phyloP scores from a whole-genome alignment of 371 early-diverging fungal species.

The Umbelopsis sp. region DNA sequence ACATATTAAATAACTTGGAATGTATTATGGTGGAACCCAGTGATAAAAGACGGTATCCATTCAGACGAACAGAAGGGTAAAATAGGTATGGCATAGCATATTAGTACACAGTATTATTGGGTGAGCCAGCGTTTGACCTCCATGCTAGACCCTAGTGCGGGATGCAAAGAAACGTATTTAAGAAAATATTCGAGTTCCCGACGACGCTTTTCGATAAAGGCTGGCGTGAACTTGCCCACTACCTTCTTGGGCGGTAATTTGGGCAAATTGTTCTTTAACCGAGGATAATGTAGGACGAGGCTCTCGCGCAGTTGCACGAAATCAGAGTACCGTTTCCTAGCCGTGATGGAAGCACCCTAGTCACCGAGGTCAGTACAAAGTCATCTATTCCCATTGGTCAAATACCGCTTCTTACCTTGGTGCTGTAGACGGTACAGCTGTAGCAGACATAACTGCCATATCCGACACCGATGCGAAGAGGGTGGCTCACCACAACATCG shows the following conservation, averaged over 20 bases:
- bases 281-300: constrained; percentile 44
- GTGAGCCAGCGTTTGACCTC: constrained; percentile 52
- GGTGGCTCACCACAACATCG: constrained; percentile 55
- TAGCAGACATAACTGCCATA: constrained; percentile 60
- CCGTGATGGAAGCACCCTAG: constrained; percentile 49
- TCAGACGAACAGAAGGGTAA: too few relatives aligned
- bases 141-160: constrained; percentile 48
- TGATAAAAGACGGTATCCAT: too few relatives aligned
- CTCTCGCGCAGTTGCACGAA: constrained; percentile 54
- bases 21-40: too few relatives aligned
- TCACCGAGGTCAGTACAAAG: not conserved
- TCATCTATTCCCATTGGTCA: not conserved
- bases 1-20: too few relatives aligned
- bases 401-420: constrained; percentile 37
- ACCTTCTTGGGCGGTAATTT: constrained; percentile 60
- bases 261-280: constrained; percentile 50
- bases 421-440: constrained; percentile 53
- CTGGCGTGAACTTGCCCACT: constrained; percentile 52
- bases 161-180: constrained; percentile 57
- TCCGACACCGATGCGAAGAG: constrained; percentile 48
- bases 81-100: not conserved
- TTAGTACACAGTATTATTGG: constrained; percentile 27
- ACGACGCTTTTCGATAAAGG: constrained; percentile 57
- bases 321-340: constrained; percentile 59
- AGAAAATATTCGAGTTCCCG: constrained; percentile 63